Evolutionary conservation across 2,329 filamentous ascomycete species (phyloP), one percentile per base, ranked within the genome.

Genomic region (Chrysosporium queenslandicum): DNA sequence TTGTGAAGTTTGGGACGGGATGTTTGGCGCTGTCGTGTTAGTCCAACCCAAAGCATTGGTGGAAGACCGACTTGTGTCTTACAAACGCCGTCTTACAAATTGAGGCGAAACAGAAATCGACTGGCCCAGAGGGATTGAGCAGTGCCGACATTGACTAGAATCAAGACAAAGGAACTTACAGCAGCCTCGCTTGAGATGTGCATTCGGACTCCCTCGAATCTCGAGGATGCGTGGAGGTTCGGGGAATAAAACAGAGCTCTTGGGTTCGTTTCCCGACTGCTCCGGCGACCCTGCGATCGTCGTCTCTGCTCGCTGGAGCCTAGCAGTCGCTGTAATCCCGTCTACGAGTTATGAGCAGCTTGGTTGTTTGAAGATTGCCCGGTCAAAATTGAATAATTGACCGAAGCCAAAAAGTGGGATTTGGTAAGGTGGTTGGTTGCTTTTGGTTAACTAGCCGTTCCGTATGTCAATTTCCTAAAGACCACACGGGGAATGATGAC

Each of bases 1-100:
- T n/a, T n/a, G n/a, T 11, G 48, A 43, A 43, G 39, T 50, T 36
- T 50, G 48, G 48, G 39, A 50, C 39, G 48, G 48, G 37, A 50
- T 43, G 48, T 34, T 43, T 43, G 48, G 48, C 48, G 48, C 48
- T 43, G 48, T 34, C 39, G 16, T 2, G 27, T 36, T 50, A 42
- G 48, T 41, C 46, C 36, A 49, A 49, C 30, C 45, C 40, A 50
- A 43, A 23, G 18, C 32, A 34, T 18, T 8, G 36, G 39, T 4
- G 11, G 20, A 27, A 21, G 23, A 29, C 39, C 43, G 39, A n/a
- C n/a, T n/a, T n/a, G n/a, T n/a, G 48, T 50, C 48, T 50, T 34
- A 50, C 48, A 43, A 37, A 50, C 48, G 29, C 48, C 48, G 27
- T 42, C 48, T 50, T 37, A 50, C 48, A 43, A 36, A 43, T 21